Conservation (phyloP, 805 yeast genomes). For the Saccharomyces mikatae region DNA sequence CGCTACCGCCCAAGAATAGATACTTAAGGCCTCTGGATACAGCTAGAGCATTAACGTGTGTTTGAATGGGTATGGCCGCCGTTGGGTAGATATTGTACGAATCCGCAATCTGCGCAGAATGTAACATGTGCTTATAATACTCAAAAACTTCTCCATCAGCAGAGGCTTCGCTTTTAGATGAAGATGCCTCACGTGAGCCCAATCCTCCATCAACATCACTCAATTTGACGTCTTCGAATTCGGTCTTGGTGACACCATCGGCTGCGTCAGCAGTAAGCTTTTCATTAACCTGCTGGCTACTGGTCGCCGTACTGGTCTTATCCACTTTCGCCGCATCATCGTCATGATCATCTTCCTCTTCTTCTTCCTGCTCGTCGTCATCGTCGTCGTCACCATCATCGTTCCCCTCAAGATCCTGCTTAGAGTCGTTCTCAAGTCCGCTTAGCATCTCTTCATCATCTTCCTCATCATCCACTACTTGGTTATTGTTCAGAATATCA, state of each 20-base stretch:
- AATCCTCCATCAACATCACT: slow-evolving; percentile 15
- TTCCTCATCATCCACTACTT: slow-evolving; percentile 24
- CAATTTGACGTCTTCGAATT: slow-evolving; percentile 21
- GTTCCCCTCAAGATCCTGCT: slow-evolving; percentile 25
- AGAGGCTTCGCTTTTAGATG: slow-evolving; percentile 2
- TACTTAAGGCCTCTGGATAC: slow-evolving; percentile 75
- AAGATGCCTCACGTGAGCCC: slow-evolving; percentile 7
- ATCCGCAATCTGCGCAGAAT: slow-evolving; percentile 44
- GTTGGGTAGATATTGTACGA: slow-evolving; percentile 70
- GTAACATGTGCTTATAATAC: slow-evolving; percentile 26
- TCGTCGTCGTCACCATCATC: slow-evolving; percentile 22
- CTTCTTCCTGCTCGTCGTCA: slow-evolving; percentile 18
- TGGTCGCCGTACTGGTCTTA: not conserved
- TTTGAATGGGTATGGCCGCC: slow-evolving; percentile 78
- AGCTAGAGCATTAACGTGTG: slow-evolving; percentile 70
- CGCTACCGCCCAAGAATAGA: slow-evolving; percentile 92
- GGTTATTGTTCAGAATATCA: slow-evolving; percentile 24
- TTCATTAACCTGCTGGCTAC: slow-evolving; percentile 6
- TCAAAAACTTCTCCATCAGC: slow-evolving; percentile 18
- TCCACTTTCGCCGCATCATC: slow-evolving; percentile 18
- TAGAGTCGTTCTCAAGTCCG: slow-evolving; percentile 14
- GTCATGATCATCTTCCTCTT: slow-evolving; percentile 9
- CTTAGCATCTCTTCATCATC: slow-evolving; percentile 13
- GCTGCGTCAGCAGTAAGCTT: slow-evolving; percentile 18
- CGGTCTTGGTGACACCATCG: slow-evolving; percentile 12